Conservation (phyloP, 2,329 filamentous ascomycete genomes). For the Botrytis fragariae region DNA sequence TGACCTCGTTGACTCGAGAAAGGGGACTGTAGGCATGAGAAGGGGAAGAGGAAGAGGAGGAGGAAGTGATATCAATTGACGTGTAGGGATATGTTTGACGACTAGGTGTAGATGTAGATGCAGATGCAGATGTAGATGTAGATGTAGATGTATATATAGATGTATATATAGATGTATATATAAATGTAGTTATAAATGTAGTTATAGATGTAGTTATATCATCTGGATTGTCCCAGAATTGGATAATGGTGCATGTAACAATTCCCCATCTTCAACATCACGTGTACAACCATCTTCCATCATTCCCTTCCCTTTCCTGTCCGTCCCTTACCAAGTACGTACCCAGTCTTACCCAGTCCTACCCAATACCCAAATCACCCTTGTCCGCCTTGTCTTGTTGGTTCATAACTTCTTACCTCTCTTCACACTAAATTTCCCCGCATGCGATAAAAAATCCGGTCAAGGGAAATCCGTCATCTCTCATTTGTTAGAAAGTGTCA, state of each 20-base stretch:
- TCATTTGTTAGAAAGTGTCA: constrained; percentile 1
- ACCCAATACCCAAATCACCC: not conserved
- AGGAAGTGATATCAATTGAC: not conserved
- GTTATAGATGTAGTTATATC: too few relatives aligned
- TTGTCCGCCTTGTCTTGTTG: not conserved
- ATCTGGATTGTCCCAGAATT: not conserved
- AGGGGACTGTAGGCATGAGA: too few relatives aligned
- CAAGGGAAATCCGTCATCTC: not conserved
- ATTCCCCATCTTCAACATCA: not conserved
- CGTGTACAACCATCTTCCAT: not conserved
- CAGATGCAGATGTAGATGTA: too few relatives aligned
- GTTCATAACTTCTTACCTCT: not conserved
- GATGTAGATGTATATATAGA: too few relatives aligned
- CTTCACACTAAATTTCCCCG: not conserved
- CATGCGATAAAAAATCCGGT: not conserved
- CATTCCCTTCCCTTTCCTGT: not conserved
- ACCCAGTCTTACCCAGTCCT: too few relatives aligned
- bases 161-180: too few relatives aligned
- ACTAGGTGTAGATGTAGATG: too few relatives aligned
- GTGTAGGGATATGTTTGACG: not conserved
- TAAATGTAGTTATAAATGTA: too few relatives aligned
- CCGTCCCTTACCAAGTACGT: too few relatives aligned
- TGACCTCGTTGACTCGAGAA: not conserved
- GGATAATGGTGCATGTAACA: too few relatives aligned
- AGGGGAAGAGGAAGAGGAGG: too few relatives aligned